Percentiles rank a stretch among this genome's conserved stretches.
Evolutionary conservation across 164 flowering plant species (phyloP).

Genomic region (Platanus orientalis): DNA sequence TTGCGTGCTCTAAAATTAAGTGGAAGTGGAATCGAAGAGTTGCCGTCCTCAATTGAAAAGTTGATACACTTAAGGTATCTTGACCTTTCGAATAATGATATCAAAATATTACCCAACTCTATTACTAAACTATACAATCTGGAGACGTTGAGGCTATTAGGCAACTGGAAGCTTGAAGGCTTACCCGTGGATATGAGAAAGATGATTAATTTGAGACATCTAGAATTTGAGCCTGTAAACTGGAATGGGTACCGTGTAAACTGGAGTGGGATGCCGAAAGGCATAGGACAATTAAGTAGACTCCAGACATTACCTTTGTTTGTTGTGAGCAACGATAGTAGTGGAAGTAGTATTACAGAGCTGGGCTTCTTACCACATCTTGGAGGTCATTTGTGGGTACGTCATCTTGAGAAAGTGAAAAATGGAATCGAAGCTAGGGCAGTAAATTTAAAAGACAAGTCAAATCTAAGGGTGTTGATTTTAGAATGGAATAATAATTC

Average conservation of each 20-base stretch:
- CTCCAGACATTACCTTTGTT: no score
- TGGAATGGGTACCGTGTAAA: no score
- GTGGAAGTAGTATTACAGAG: slow-evolving; percentile 7
- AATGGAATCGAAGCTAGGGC: slow-evolving; percentile 2
- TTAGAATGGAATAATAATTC: no score
- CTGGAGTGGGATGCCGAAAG: no score
- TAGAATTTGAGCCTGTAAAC: no score
- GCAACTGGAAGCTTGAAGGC: neutral
- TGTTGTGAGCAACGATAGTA: no score
- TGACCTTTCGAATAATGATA: slow-evolving; percentile 6
- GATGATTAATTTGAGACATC: no score
- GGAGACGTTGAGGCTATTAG: no score
- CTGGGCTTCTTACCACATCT: slow-evolving; percentile 6
- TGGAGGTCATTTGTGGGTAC: slow-evolving; percentile 1
- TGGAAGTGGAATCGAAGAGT: neutral
- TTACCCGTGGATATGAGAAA: neutral
- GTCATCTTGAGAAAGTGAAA: slow-evolving; percentile 5
- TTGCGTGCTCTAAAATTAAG: slow-evolving; percentile 12
- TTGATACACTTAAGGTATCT: slow-evolving; percentile 9
- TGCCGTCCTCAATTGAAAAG: neutral
- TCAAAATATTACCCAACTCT: neutral
- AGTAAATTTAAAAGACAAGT: neutral
- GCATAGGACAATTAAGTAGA: no score
- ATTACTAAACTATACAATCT: neutral
- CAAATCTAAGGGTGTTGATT: no score